Evolutionary conservation across 768 basidiomycete genomes (phyloP).

Genomic region (Hemileccinum impolitum): DNA sequence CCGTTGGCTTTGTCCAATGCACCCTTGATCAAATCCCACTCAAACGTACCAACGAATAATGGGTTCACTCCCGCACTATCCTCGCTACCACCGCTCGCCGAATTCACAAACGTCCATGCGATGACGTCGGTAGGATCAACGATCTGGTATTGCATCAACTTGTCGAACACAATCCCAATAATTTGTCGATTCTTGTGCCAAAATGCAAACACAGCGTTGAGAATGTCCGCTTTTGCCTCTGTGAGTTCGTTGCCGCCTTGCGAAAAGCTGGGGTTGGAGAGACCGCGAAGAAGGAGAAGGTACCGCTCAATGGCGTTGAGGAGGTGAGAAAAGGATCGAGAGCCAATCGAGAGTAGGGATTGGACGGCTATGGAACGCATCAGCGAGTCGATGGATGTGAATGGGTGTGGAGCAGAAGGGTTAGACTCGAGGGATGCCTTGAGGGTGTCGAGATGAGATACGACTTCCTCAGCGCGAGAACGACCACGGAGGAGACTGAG

Average conservation of each 20-base stretch:
- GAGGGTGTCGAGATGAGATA: conserved; percentile 67
- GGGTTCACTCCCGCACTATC: conserved; percentile 35
- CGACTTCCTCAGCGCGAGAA: conserved; percentile 76
- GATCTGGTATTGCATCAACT: conserved; percentile 97
- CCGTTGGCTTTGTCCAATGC: conserved; percentile 91
- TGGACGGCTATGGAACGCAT: conserved; percentile 81
- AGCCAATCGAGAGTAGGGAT: conserved; percentile 86
- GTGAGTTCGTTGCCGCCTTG: conserved; percentile 35
- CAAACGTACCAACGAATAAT: conserved; percentile 51
- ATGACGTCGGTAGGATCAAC: conserved; percentile 93
- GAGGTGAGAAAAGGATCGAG: conserved; percentile 95
- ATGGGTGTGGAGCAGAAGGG: conserved; percentile 49
- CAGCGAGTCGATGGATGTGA: conserved; percentile 59
- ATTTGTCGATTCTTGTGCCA: conserved; percentile 87
- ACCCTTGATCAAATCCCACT: conserved; percentile 83
- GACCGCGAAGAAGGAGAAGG: conserved; percentile 65
- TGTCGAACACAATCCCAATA: conserved; percentile 92
- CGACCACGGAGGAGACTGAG: conserved; percentile 80
- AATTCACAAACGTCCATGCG: conserved; percentile 72
- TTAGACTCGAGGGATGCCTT: conserved; percentile 58
- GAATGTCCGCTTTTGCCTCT: conserved; percentile 67
- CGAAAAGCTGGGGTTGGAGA: conserved; percentile 35
- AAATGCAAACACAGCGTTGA: conserved; percentile 68
- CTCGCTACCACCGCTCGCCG: conserved; percentile 32
- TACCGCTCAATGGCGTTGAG: conserved; percentile 97